Base-by-base conservation (phyloP, 768 basidiomycete genomes). In the Podaxis sp. region DNA sequence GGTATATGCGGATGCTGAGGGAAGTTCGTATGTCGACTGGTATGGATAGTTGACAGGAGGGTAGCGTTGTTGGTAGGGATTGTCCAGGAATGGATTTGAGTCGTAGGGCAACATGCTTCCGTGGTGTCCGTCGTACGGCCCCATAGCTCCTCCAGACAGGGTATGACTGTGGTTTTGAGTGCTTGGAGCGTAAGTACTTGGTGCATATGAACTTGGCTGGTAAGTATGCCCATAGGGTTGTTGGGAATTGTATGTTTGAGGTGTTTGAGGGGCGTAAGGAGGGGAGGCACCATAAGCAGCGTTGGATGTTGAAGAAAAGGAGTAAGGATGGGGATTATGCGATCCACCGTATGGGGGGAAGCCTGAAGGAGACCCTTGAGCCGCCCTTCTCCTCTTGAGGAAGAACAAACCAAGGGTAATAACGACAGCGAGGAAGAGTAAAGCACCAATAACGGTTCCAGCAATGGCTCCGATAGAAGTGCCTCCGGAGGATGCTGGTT, bases 351-450 rank as follows among this genome's bases (percentile, higher is more conserved):
- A 63, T 28, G 61, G 38, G 22, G 59, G 39, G 26, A 61, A 61
- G 15, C 39, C 59, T 19, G 59, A 68, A 51, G 71, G 64, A 67
- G 64, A 1, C 26, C 3, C 15, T 54, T 62, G 52, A 5, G 57
- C 49, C 1, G 59, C 58, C 44, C 54, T 63, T 40, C 53, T 59
- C 40, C 40, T 82, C 71, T 68, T 74, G 62, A 87, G 66, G 74
- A 78, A 84, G 70, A 84, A 87, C 8, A 85, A 68, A 7, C 77
- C 81, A 17, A 89, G 73, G 2, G 82, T 80, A 30, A 84, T 74
- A 24, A 82, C 69, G 15, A 79, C 79, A n/a, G 84, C 81, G 22
- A 87, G 68, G 61, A 84, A 85, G 39, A 86, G 65, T 33, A 88
- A 70, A 33, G 73, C 80, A 52, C 86, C 85, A 42, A 85, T 77